Base-by-base conservation (phyloP, 129 eudicot genomes). In the Ambrosia trifida region DNA sequence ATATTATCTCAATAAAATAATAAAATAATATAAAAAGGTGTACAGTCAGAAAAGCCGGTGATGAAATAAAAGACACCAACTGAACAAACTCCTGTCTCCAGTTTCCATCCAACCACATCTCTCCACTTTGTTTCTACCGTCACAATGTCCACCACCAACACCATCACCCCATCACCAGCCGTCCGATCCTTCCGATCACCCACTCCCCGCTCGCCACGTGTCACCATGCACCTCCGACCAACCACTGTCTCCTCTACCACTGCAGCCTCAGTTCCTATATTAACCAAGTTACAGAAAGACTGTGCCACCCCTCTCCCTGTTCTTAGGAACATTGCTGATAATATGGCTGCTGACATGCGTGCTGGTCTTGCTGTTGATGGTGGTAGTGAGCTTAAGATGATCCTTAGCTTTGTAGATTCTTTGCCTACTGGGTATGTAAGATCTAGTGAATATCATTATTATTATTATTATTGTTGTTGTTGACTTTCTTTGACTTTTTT, bases 321-420 rank as follows among this genome's bases (percentile, higher is more conserved):
- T 11, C 75, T 91, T 67, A 93, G 93, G 72, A 86, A 81, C 80
- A 90, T 91, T 47, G 94, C 94, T 0, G 96, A 86, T 51, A 80
- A 91, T 76, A 91, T 91, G 96, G 86, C 83, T n/a, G 69, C 56
- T 1, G 98, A 91, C 40, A 91, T 91, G 96, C 85, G 87, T 4
- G 91, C 89, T 61, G 97, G 97, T 3, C 96, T 91, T 17, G 85
- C 72, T 33, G 80, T 41, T 0, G 96, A 88, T n/a, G 91, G 85
- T 12, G 89, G 79, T 59, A 79, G 89, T 74, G 87, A 88, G 79
- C 94, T 91, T 44, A 83, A 88, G 81, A 91, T 91, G 98, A 80
- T 91, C 11, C 86, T 91, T 53, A 88, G 94, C 75, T 88, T 80
- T 69, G 98, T 91, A 12, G 91, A 88, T 56, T 56, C 45, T 63